A percentile compares a stretch with the other conserved stretches of the same genome.
These are phyloP conservation scores for Phytopythium aichiense DNA, from an alignment of 352 stramenopile species.

Conservation along the genomic window DNA sequence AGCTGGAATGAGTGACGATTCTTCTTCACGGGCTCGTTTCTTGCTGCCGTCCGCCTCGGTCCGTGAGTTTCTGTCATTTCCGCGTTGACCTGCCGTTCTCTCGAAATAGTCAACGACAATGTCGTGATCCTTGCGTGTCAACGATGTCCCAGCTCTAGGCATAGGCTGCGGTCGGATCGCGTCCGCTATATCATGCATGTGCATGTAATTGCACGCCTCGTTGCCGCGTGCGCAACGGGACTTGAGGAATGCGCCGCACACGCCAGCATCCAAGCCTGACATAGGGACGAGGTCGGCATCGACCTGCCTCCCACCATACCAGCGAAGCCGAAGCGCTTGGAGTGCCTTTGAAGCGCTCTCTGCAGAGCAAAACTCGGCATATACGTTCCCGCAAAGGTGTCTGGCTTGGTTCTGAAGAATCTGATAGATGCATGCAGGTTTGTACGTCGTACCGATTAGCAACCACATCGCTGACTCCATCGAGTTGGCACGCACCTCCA, in stretches of 20 bases:
- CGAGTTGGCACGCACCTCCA: constrained; percentile 11
- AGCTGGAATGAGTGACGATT: neutral
- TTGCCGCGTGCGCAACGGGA: constrained; percentile 11
- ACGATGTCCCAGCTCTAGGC: neutral
- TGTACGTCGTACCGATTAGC: neutral
- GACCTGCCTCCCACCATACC: constrained; percentile 15
- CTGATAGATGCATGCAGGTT: constrained; percentile 3
- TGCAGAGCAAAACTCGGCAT: constrained; percentile 17
- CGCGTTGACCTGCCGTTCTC: neutral
- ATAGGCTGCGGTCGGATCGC: neutral
- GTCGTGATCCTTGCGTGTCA: neutral
- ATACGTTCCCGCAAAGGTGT: constrained; percentile 24
- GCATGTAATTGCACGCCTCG: constrained; percentile 16
- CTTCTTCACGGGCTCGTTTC: neutral
- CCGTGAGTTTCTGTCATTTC: neutral
- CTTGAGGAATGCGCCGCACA: constrained; percentile 12
- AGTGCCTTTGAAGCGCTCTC: constrained; percentile 11
- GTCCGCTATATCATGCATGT: constrained; percentile 1
- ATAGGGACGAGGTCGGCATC: constrained; percentile 10
- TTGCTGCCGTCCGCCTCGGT: neutral
- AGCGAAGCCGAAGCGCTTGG: constrained; percentile 12
- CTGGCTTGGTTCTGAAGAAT: constrained; percentile 18
- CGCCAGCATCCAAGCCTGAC: constrained; percentile 9
- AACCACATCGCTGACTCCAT: neutral
- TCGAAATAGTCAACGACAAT: constrained; percentile 4